Conservation (phyloP, 768 basidiomycete genomes). For the Boletus huronensis region DNA sequence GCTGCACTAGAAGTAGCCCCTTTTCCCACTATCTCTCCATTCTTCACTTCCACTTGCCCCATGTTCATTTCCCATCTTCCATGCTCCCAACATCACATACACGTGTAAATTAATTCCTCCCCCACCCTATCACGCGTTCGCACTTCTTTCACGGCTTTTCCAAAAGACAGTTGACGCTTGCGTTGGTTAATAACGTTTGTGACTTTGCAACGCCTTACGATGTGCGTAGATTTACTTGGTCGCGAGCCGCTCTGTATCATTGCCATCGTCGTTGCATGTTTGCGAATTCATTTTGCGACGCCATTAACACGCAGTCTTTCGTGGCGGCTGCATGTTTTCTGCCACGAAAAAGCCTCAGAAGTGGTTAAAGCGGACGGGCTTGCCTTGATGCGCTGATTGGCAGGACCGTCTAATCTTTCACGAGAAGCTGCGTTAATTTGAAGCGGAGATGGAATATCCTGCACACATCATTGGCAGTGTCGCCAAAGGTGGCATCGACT, state of each 20-base stretch:
- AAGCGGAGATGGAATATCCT: slow-evolving; percentile 29
- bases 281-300: neutral
- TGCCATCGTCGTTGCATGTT: neutral
- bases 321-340: neutral
- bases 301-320: neutral
- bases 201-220: neutral
- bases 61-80: neutral
- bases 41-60: neutral
- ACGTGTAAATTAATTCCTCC: slow-evolving; percentile 16
- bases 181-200: neutral
- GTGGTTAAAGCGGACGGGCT: neutral
- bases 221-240: slow-evolving; percentile 5
- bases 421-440: neutral
- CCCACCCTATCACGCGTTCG: neutral
- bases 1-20: neutral
- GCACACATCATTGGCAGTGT: slow-evolving; percentile 8
- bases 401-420: neutral
- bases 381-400: neutral
- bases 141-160: neutral
- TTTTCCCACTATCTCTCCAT: neutral
- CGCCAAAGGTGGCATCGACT: slow-evolving; percentile 9
- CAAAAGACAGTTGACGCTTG: neutral
- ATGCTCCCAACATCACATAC: neutral
- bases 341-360: neutral
- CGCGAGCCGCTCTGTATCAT: slow-evolving; percentile 11